Conservation (phyloP, 805 yeast species). For the Pichia ethanolica region DNA sequence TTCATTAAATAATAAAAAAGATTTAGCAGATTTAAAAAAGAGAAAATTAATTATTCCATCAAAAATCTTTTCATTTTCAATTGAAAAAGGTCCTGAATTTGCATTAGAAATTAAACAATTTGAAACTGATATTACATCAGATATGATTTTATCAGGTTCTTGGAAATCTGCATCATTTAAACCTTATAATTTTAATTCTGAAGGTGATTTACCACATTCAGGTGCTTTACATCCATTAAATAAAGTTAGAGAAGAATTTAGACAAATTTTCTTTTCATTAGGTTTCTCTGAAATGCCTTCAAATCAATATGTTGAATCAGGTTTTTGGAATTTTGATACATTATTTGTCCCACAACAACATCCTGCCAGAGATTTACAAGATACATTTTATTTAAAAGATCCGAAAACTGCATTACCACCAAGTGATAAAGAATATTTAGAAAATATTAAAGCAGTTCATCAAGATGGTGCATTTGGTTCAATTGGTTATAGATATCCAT, state of each 20-base stretch:
- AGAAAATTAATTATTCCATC: slow-evolving; percentile 73
- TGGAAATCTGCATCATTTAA: slow-evolving; percentile 86
- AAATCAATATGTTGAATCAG: slow-evolving; percentile 94
- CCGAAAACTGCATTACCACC: slow-evolving; percentile 80
- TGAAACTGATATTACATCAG: slow-evolving; percentile 92
- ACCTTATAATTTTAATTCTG: slow-evolving; percentile 92
- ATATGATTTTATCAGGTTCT: slow-evolving; percentile 75
- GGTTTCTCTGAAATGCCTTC: slow-evolving; percentile 99
- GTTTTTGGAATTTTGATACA: slow-evolving; percentile 98
- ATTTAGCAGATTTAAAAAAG: slow-evolving; percentile 80
- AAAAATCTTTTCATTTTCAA: slow-evolving; percentile 67
- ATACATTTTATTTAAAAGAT: slow-evolving; percentile 94
- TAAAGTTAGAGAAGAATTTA: slow-evolving; percentile 95
- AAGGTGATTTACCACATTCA: slow-evolving; percentile 76
- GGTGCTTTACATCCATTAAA: slow-evolving; percentile 97
- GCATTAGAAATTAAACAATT: slow-evolving; percentile 69
- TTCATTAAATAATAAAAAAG: slow-evolving; percentile 49
- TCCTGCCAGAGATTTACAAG: slow-evolving; percentile 98
- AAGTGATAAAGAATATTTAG: slow-evolving; percentile 69
- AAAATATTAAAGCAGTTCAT: slow-evolving; percentile 76
- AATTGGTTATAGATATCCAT: slow-evolving; percentile 96
- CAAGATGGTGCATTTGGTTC: slow-evolving; percentile 88
- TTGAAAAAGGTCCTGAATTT: slow-evolving; percentile 78
- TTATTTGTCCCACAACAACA: slow-evolving; percentile 98
- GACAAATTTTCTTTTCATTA: slow-evolving; percentile 95